Conservation (phyloP, 306 rosid species). For the Casuarina glauca region DNA sequence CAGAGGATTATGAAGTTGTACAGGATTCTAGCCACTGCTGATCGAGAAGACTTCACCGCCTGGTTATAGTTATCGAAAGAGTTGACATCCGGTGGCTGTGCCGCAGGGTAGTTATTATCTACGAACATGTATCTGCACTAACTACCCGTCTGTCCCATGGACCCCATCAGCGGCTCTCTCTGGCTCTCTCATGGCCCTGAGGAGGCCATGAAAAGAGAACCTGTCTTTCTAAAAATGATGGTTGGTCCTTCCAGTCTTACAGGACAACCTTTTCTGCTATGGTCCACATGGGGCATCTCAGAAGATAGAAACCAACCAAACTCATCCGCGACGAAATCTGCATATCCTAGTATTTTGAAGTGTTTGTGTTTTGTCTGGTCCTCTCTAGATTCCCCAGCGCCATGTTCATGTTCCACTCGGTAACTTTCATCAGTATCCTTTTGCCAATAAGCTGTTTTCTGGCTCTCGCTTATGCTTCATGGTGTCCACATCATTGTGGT, state of each 20-base stretch:
- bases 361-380: conserved; percentile 25
- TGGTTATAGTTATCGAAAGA: background rate
- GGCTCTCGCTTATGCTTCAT: conserved; percentile 42
- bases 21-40: conserved; percentile 14
- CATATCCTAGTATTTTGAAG: conserved; percentile 23
- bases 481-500: conserved; percentile 54
- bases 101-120: conserved; percentile 19
- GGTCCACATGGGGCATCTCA: conserved; percentile 43
- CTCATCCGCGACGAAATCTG: conserved; percentile 22
- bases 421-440: conserved; percentile 50
- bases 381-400: conserved; percentile 28
- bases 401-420: conserved; percentile 55
- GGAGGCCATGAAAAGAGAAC: conserved; percentile 16
- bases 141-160: conserved; percentile 30
- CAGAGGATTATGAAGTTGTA: background rate
- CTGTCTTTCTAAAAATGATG: conserved; percentile 6
- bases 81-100: conserved; percentile 20
- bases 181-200: conserved; percentile 14
- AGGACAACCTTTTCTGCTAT: conserved; percentile 27
- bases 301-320: conserved; percentile 23
- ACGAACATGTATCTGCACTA: conserved; percentile 27
- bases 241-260: conserved; percentile 25
- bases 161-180: conserved; percentile 23
- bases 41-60: conserved; percentile 5
- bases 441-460: conserved; percentile 32